Evolutionary conservation across 169 alveolate species (phyloP), one percentile per base, ranked within the genome.

Genomic region (Plasmodium blacklocki): DNA sequence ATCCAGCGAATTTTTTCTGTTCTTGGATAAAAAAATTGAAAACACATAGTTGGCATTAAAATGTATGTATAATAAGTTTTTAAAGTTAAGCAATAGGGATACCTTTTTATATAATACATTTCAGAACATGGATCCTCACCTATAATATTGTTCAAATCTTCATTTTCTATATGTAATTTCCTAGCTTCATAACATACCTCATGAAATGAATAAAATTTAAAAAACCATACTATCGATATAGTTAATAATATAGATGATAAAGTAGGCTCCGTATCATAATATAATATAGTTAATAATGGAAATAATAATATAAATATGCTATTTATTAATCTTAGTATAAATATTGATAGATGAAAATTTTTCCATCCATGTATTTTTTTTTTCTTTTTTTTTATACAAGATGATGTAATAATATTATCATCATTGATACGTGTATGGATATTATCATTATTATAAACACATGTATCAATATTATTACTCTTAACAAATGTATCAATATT

Each of bases 21-120:
- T 71, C 93, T 88, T 32, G 98, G 98, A 73, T 94, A 97, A 63
- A 93, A 88, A 52, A 95, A 94, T 80, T 97, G 97, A 80, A 93
- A 97, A 85, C 99, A 97, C 91, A 96, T 95, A 2, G 99, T 97
- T 26, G 99, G 99, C 96, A 97, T 95, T 32, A 96, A 59, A 71
- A 97, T 80, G 85, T 95, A 97, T 52, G 97, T 90, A 68, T 95
- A 95, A 14, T 94, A 93, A 87, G 93, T 94, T 47, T 88, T 78
- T 29, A 97, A 67, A n/a, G 88, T 93, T 14, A 97, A 71, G 87
- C 98, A 95, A 8, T 91, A 45, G 3, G 99, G 99, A 90, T 97
- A 97, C 18, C 12, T 59, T 50, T 47, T 85, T 12, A 73, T 67
- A 59, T 58, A 88, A 29, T 32, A 7, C 14, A 66, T 26, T 26